Conservation (phyloP, 1,284 basidiomycete species). For the Sporisorium sorghi region DNA sequence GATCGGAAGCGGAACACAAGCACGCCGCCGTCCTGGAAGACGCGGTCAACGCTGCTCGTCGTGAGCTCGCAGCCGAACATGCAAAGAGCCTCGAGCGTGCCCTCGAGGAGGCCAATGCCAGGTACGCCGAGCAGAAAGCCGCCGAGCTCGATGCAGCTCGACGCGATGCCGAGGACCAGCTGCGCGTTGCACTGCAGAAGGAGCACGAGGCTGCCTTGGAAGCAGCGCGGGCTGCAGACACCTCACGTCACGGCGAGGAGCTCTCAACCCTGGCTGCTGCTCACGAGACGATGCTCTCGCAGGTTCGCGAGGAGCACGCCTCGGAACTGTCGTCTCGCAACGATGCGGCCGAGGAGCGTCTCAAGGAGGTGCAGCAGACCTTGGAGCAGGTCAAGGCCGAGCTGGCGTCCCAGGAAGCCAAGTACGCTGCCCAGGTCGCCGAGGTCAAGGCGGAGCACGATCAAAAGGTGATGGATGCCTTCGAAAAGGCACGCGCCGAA, state of each 20-base stretch:
- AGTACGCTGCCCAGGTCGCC: constrained; percentile 45
- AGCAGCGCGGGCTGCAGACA: constrained; percentile 18
- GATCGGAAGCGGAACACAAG: constrained; percentile 31
- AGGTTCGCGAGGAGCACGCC: constrained; percentile 22
- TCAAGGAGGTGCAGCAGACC: constrained; percentile 39
- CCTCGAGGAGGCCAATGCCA: constrained; percentile 27
- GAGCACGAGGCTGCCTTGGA: constrained; percentile 30
- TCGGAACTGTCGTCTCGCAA: constrained; percentile 33
- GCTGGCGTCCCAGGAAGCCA: constrained; percentile 38
- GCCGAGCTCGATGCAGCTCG: constrained; percentile 27
- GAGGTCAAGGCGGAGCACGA: constrained; percentile 53
- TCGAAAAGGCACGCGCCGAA: constrained; percentile 52
- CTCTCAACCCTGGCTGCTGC: constrained; percentile 25
- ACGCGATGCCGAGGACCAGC: constrained; percentile 34
- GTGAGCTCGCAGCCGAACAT: constrained; percentile 39
- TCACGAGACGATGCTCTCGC: constrained; percentile 34
- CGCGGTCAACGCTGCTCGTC: constrained; percentile 30
- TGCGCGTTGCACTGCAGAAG: constrained; percentile 24
- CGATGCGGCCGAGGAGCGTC: constrained; percentile 27
- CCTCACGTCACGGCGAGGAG: constrained; percentile 31
- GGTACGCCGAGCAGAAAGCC: constrained; percentile 32
- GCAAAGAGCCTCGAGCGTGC: constrained; percentile 31
- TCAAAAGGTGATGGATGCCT: constrained; percentile 48
- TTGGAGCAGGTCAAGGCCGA: constrained; percentile 43
- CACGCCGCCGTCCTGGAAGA: constrained; percentile 44